Evolutionary conservation across 352 stramenopile species (phyloP), one percentile per base, ranked within the genome.

Genomic region (Stephanocyclus meneghinianus): DNA sequence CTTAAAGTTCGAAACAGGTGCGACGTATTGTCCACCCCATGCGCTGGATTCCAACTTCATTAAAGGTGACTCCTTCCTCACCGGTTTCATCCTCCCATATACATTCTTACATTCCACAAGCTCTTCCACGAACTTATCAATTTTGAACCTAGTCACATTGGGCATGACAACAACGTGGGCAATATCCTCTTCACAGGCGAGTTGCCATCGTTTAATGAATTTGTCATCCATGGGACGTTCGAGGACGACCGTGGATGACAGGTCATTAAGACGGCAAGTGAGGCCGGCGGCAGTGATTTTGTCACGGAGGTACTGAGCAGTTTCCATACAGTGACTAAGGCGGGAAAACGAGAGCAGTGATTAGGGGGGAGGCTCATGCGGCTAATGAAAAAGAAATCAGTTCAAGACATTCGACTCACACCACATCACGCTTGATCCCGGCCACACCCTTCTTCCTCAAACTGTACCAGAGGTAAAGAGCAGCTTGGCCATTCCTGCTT

Each of bases 151-250:
- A n/a, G 90, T 94, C 0, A 94, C 84, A 74, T 94, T 94, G 35
- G 90, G 90, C 90, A 94, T 94, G 45, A 92, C 88, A 4, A 94
- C 88, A 21, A 94, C 87, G 57, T 94, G 90, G 16, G 87, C 87
- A 84, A 93, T 93, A 68, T 93, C 90, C 67, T 94, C 87, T 60
- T 92, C 87, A 62, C 87, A 93, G 11, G 90, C 90, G 13, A 94
- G 71, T 71, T 93, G 88, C 90, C 90, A 94, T 62, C 88, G 69
- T 72, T 91, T 90, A 76, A 94, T 87, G 57, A 93, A 74, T 47
- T 68, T 76, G 51, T 92, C 85, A 68, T 90, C 79, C 61, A 87
- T 75, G 60, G 88, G 87, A 72, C 88, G 80, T 75, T 92, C 86
- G 53, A 94, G 78, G 13, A 92, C 85, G 2, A 94, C 90, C 11